Evolutionary conservation across 495 filamentous ascomycete species (phyloP), one percentile per base, ranked within the genome.

Genomic region (Aspergillus diversus): DNA sequence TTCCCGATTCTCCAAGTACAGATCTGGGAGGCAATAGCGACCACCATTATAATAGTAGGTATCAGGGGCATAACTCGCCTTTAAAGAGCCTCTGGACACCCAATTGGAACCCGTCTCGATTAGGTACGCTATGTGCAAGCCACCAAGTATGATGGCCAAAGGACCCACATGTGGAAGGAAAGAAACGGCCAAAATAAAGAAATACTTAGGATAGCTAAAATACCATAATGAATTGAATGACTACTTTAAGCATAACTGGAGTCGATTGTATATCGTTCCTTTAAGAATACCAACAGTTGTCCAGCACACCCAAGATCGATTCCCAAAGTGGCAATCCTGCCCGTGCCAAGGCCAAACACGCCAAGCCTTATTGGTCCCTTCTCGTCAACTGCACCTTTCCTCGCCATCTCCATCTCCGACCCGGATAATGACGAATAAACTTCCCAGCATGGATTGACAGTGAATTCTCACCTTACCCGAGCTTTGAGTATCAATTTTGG

Each of bases 281-380:
- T 7, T 1, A 3, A 49, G 42, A 5, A n/a, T n/a, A n/a, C n/a
- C n/a, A n/a, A n/a, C n/a, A n/a, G n/a, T n/a, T n/a, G n/a, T n/a
- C n/a, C n/a, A n/a, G 74, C 59, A 70, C 62, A 74, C 74, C 21
- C 63, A 60, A 54, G 47, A 49, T 43, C 33, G 60, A 52, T 61
- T 69, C 73, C 73, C 59, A 71, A 74, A 70, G 60, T 47, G 71
- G 77, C 49, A 78, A 72, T 69, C 27, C 61, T 57, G 55, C 67
- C 72, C 72, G 69, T 76, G 76, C 78, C 77, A 78, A 80, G 78
- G 71, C 68, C 54, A 13, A 17, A n/a, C 35, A 8, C 55, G 47
- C 16, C 21, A 27, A 33, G 17, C 42, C 2, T 32, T 5, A 4
- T 42, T 5, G 6, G 0, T 60, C 33, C 7, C 32, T 33, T 27